Base-by-base conservation (phyloP, 164 flowering plant species). In the Stephania japonica region DNA sequence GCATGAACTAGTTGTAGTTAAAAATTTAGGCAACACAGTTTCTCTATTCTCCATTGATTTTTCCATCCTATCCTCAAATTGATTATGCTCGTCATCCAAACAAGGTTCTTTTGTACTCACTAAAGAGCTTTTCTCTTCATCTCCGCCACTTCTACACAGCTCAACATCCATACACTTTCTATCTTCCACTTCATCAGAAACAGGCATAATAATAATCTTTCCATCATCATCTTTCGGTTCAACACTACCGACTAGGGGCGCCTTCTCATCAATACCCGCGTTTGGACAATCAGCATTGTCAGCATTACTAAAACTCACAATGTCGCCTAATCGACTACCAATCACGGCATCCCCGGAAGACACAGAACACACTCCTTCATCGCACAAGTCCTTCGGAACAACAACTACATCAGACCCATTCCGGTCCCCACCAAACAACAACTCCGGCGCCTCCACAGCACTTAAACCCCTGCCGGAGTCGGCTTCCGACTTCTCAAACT, bases 391-490 rank as follows among this genome's bases (percentile, higher is more conserved):
- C 67, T 61, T 6, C 24, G n/a, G 67, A 62, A 62, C 2, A 11
- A 63, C 27, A 25, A 21, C 44, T 62, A 44, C 70, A 56, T 27
- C 50, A 4, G 21, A 26, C 5, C 16, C 19, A 11, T n/a, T 63
- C 63, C 26, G 43, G 27, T 66, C 42, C 26, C 62, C 25, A 65
- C n/a, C 32, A 56, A 56, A 16, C 19, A 56, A 56, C 62, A 56
- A 56, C 62, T 56, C 21, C n/a, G 62, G 62, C 18, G 62, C 62
- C 62, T 56, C 62, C 5, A n/a, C 21, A 41, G 62, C n/a, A 70
- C 74, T 10, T 11, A 32, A 73, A 71, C 18, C 41, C 43, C 53
- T 68, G 70, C 69, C 80, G 18, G 41, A 18, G 73, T 23, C 75
- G 43, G 64, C 56, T 44, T 27, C 72, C 69, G 44, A 72, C 42